phyloP scores from a whole-genome alignment of 2,329 filamentous ascomycete species.

The Cylindrodendrum hubeiense region DNA sequence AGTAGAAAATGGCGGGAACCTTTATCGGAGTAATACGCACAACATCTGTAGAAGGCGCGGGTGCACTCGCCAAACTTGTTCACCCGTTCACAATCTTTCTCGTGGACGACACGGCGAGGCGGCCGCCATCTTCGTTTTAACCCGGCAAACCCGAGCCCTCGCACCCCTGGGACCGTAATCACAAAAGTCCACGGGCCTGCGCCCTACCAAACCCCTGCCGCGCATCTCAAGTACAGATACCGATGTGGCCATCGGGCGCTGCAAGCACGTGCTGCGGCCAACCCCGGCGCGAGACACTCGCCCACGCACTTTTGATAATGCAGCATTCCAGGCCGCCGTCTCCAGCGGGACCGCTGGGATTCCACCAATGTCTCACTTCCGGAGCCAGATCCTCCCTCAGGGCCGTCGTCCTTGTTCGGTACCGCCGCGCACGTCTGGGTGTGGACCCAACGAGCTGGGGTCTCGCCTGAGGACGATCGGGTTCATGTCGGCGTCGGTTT shows the following conservation, averaged over 20 bases:
- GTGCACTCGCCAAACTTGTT: too few relatives aligned
- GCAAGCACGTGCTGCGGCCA: constrained; percentile 20
- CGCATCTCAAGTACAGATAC: background rate
- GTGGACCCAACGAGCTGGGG: background rate
- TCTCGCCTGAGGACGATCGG: background rate
- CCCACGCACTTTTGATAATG: background rate
- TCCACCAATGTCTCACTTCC: constrained; percentile 2
- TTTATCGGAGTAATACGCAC: too few relatives aligned
- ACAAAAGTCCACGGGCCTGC: background rate
- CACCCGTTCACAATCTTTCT: background rate
- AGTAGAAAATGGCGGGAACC: too few relatives aligned
- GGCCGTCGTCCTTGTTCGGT: background rate
- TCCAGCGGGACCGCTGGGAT: background rate
- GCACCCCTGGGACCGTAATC: background rate
- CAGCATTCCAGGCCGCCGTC: background rate
- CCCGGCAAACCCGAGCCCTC: background rate
- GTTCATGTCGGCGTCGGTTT: background rate
- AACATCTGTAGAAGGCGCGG: too few relatives aligned
- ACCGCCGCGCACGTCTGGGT: background rate
- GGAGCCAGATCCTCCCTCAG: background rate
- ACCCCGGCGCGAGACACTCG: background rate
- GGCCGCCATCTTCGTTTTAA: background rate
- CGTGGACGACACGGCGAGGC: too few relatives aligned
- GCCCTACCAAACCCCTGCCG: background rate
- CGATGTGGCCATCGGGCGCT: constrained; percentile 17